Conservation (phyloP, 2,329 filamentous ascomycete genomes). For the Harringtonia lauricola region DNA sequence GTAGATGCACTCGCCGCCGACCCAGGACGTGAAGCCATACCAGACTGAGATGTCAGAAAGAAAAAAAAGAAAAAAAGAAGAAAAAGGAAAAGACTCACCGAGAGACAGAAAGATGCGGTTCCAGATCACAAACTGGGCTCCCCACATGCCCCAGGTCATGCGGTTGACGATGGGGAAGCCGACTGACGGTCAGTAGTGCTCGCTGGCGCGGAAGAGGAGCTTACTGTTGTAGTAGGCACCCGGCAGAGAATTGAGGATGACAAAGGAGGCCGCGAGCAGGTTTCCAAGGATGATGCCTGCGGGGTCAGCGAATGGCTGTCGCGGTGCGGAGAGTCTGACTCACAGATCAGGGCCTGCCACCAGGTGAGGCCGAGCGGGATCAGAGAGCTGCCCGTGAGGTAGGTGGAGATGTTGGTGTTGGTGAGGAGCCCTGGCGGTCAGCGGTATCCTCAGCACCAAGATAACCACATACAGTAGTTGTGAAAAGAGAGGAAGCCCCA, state of each 20-base stretch:
- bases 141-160: constrained; percentile 20
- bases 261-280: constrained; percentile 24
- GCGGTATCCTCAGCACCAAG: neutral
- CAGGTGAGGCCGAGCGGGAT: no score
- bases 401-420: no score
- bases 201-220: constrained; percentile 18
- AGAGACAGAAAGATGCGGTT: constrained; percentile 30
- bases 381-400: no score
- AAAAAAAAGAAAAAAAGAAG: neutral
- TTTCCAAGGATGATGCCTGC: constrained; percentile 22
- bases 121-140: constrained; percentile 17
- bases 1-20: constrained; percentile 33
- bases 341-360: no score
- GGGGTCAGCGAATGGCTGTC: constrained; percentile 12
- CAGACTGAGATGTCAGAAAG: constrained; percentile 6
- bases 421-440: constrained; percentile 12
- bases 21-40: constrained; percentile 34
- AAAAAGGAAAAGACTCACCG: constrained; percentile 18
- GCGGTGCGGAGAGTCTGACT: no score
- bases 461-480: constrained; percentile 26
- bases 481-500: constrained; percentile 31
- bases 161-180: constrained; percentile 23
- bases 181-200: constrained; percentile 18
- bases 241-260: constrained; percentile 31
- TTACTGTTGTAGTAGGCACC: constrained; percentile 29